Evolutionary conservation across 2,329 filamentous ascomycete genomes (phyloP).

Genomic region (Alternaria gaisen): DNA sequence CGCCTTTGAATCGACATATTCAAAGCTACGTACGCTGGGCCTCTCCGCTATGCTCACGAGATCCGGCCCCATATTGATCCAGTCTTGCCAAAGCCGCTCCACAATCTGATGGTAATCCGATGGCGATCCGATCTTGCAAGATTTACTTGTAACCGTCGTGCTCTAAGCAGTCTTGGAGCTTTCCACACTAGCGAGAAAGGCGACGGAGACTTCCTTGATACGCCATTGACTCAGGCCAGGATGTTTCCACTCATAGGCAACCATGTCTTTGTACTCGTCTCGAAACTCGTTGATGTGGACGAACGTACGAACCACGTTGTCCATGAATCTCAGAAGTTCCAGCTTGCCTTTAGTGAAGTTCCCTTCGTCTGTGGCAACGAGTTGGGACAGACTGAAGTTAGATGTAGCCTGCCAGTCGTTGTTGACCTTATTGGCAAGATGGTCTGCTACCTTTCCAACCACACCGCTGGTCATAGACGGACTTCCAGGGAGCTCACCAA

Average conservation of each 20-base stretch:
- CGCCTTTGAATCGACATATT: rapidly evolving
- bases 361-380: too few relatives aligned
- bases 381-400: too few relatives aligned
- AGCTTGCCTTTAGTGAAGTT: too few relatives aligned
- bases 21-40: background rate
- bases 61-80: rapidly evolving
- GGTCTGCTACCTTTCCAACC: background rate
- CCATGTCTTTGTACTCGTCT: too few relatives aligned
- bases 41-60: background rate
- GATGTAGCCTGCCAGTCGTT: too few relatives aligned
- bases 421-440: background rate
- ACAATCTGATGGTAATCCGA: background rate
- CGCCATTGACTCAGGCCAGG: too few relatives aligned
- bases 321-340: background rate
- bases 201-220: too few relatives aligned
- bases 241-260: too few relatives aligned
- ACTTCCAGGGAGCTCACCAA: background rate
- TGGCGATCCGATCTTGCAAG: background rate
- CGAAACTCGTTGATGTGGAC: too few relatives aligned
- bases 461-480: background rate
- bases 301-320: too few relatives aligned
- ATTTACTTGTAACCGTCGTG: rapidly evolving
- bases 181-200: too few relatives aligned
- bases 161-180: background rate
- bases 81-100: rapidly evolving